Base-by-base conservation (phyloP, 306 rosid species). In the Vachellia pachyceras region DNA sequence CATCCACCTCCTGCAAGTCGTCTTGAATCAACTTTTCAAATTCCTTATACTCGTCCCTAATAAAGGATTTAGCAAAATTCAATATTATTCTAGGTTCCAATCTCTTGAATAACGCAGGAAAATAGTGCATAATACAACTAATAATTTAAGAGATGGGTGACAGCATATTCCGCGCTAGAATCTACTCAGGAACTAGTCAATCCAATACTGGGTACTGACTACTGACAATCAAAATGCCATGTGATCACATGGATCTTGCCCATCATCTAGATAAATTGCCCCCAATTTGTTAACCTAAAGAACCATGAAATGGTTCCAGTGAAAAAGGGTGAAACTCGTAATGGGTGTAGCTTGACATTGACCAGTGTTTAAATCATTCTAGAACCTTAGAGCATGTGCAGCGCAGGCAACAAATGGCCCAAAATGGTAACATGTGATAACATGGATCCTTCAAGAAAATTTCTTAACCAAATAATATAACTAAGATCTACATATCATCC, bases 11-110 rank as follows among this genome's bases (percentile, higher is more conserved):
- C 84, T 73, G 54, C 96, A 95, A 84, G 87, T 95, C 98, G 78
- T 91, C 97, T 85, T 93, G 97, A 87, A 95, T 95, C 94, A 89
- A 80, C 94, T 95, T 91, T 73, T 95, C 98, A 76, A 90, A 95
- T 84, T 93, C 98, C 84, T 92, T 95, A 88, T 93, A 95, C 87
- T 95, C 99, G 35, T 95, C 98, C 78, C 99, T 95, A 76, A 42
- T 20, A 76, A 64, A 81, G 78, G 76, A 88, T 77, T 75, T 14
- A 55, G 76, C 81, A 89, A 61, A 82, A 69, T 37, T 73, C 66
- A 63, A 69, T 52, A 46, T 84, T 61, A 45, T 66, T 87, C 40
- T 39, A 64, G 45, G 68, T 17, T 69, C 69, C 75, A 81, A 29
- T 50, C 61, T 33, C 47, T 82, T 49, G 75, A 58, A 33, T 20